Base-by-base conservation (phyloP, 108 stramenopile genomes). In the Skeletonema menzelii region DNA sequence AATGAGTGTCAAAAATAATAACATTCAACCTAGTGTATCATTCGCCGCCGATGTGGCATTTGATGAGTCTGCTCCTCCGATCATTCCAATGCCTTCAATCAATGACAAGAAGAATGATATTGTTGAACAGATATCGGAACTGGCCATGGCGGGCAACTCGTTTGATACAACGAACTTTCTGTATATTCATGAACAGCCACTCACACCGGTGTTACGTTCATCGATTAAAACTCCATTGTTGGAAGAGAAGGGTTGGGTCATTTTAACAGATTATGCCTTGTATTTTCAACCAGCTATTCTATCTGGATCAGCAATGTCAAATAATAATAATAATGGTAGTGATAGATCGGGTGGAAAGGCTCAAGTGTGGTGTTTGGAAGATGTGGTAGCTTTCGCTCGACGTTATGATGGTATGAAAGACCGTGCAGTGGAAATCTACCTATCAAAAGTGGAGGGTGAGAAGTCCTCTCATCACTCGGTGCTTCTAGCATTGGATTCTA, bases 351-450 rank as follows among this genome's bases (percentile, higher is more conserved):
- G 64, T 44, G 32, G 76, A 0, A 73, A 69, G 53, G 66, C 56
- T 27, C 76, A 27, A 20, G 71, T 44, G 19, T 94, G 91, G 91
- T 44, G 30, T 13, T 56, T 71, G 19, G 58, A 66, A 26, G 87
- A 95, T 62, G 70, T 95, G 58, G 77, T 80, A 14, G 91, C 88
- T 20, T 69, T 80, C 5, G 91, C 94, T 17, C 75, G 91, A 49
- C 78, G 94, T 8, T 92, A 95, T 67, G 63, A 80, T 46, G 94
- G 91, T 44, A 68, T 95, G 63, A 80, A 86, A 46, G 94, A 95
- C 77, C 66, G 80, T 28, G 94, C 84, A n/a, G 20, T 95, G 35
- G 91, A 95, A 79, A 67, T 95, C 19, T 95, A 84, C 69, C 86
- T 86, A 75, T 20, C 40, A 65, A 87, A 65, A 66, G 75, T 69